These are phyloP conservation scores for Apiospora phragmitis DNA, from an alignment of 2,329 filamentous ascomycete genomes.

Conservation along the genomic window DNA sequence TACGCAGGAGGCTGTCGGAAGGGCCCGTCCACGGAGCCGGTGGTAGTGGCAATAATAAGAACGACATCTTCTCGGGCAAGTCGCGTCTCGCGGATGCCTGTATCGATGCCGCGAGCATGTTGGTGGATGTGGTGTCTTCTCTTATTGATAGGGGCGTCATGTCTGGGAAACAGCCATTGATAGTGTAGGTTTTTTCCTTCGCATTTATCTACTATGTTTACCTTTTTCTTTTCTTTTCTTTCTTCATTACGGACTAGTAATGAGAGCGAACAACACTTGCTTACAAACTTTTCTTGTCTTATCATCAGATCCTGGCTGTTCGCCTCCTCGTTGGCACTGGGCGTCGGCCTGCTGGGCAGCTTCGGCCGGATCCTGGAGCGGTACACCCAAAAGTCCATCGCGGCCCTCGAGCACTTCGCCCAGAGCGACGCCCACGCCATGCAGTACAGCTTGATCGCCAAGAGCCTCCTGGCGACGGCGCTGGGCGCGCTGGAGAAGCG, in stretches of 20 bases:
- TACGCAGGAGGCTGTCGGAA: constrained; percentile 46
- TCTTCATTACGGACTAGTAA: not conserved
- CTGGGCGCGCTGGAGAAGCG: constrained; percentile 47
- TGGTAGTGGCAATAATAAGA: constrained; percentile 14
- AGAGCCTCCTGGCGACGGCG: constrained; percentile 48
- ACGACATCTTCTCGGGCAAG: constrained; percentile 39
- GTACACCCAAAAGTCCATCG: constrained; percentile 48
- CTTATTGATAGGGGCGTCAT: constrained; percentile 43
- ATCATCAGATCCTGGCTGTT: constrained; percentile 52
- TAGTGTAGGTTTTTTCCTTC: constrained; percentile 42
- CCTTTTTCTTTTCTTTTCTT: no score
- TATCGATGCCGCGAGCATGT: constrained; percentile 54
- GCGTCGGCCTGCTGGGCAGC: constrained; percentile 50
- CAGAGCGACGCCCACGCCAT: constrained; percentile 49
- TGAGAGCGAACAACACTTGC: no score
- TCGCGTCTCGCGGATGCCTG: constrained; percentile 55
- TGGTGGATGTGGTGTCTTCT: constrained; percentile 50
- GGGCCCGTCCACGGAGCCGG: constrained; percentile 17
- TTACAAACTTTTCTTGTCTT: not conserved
- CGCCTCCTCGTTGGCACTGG: constrained; percentile 52
- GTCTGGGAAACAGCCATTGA: constrained; percentile 45
- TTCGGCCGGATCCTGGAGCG: constrained; percentile 55
- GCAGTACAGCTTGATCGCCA: constrained; percentile 55
- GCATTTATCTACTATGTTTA: no score
- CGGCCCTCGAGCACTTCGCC: constrained; percentile 50